Percentiles rank a stretch among this genome's conserved stretches.
These are phyloP conservation scores for Gossypium arboreum DNA, from an alignment of 345 rosid genomes.

Conservation along the genomic window DNA sequence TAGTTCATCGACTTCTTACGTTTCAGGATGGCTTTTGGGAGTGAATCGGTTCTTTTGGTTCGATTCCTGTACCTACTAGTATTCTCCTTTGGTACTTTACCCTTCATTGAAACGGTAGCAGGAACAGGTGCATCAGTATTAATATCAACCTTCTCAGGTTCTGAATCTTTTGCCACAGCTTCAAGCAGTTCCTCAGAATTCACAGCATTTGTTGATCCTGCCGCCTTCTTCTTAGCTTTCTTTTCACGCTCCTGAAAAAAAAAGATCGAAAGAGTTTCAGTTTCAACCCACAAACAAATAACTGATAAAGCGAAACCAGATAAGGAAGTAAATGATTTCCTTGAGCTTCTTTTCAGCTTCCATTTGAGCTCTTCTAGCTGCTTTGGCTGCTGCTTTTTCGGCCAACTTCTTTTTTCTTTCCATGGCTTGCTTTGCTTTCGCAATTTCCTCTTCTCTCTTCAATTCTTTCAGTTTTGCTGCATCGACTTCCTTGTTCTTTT, in stretches of 20 bases:
- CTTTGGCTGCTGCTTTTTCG: constrained; percentile 87
- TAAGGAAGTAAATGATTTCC: constrained; percentile 39
- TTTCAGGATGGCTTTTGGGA: constrained; percentile 69
- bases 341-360: constrained; percentile 90
- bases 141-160: constrained; percentile 44
- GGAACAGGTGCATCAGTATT: constrained; percentile 30
- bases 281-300: not conserved
- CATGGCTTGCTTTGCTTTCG: constrained; percentile 79
- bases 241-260: constrained; percentile 74
- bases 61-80: constrained; percentile 47
- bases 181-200: constrained; percentile 47
- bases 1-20: constrained; percentile 66
- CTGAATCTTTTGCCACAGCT: constrained; percentile 43
- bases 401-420: constrained; percentile 96
- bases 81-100: constrained; percentile 44
- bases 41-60: constrained; percentile 45
- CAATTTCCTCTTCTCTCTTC: constrained; percentile 82
- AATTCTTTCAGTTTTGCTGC: constrained; percentile 72
- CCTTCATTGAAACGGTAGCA: constrained; percentile 33
- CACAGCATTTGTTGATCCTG: constrained; percentile 23
- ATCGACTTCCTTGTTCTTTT: constrained; percentile 49
- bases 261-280: constrained; percentile 2
- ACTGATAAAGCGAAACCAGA: not conserved
- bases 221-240: constrained; percentile 78
- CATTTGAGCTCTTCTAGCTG: constrained; percentile 83